A percentile compares a stretch with the other conserved stretches of the same genome.
Conservation (phyloP, 768 basidiomycete genomes). For the Lentinula sp. region DNA sequence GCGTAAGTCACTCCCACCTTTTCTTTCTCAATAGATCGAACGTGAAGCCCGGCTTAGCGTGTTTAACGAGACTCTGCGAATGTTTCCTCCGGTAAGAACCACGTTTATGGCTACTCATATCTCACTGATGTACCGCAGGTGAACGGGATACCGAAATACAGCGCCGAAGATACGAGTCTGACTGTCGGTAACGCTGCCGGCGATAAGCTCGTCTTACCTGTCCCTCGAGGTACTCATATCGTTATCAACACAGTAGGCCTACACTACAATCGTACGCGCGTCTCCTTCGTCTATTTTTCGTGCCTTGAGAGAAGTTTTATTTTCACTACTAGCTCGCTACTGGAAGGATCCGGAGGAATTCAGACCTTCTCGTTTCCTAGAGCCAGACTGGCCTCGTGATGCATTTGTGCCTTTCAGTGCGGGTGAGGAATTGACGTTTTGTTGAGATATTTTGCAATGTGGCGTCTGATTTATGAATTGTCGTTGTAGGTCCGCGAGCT, state of each 20-base stretch:
- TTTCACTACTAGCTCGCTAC: slow-evolving; percentile 35
- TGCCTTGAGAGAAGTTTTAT: background rate
- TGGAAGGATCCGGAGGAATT: slow-evolving; percentile 49
- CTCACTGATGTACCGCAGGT: slow-evolving; percentile 20
- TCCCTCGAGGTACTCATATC: slow-evolving; percentile 38
- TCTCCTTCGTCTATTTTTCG: background rate
- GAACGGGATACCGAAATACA: slow-evolving; percentile 34
- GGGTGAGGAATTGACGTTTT: slow-evolving; percentile 20
- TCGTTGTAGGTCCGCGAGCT: slow-evolving; percentile 27
- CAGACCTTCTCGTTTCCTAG: slow-evolving; percentile 31
- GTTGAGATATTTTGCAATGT: too few species aligned
- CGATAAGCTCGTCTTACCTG: slow-evolving; percentile 28
- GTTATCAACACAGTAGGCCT: slow-evolving; percentile 30
- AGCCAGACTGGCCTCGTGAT: slow-evolving; percentile 42
- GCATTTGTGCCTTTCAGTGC: slow-evolving; percentile 49
- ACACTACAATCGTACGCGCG: slow-evolving; percentile 44
- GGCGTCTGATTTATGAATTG: background rate
- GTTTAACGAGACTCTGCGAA: slow-evolving; percentile 42
- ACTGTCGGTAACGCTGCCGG: slow-evolving; percentile 27
- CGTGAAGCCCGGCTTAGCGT: slow-evolving; percentile 22
- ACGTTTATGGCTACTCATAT: background rate
- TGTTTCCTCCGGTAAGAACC: slow-evolving; percentile 38
- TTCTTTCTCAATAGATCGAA: background rate
- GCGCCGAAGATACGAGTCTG: slow-evolving; percentile 40
- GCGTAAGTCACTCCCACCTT: slow-evolving; percentile 21